These are phyloP conservation scores for Gymnopus androsaceus DNA, from an alignment of 1,284 basidiomycete species.

Conservation along the genomic window DNA sequence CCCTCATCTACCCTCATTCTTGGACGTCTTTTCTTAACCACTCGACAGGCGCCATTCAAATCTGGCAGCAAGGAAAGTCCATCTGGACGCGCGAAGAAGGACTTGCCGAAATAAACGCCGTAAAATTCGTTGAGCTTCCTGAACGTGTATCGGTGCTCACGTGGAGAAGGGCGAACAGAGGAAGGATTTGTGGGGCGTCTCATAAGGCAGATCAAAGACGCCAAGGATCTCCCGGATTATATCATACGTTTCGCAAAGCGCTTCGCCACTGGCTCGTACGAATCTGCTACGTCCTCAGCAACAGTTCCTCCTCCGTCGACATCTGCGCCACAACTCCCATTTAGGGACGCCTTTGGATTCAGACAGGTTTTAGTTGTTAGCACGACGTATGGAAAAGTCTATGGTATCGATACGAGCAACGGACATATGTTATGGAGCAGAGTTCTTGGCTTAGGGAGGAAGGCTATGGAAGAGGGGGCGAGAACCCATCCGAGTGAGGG, in stretches of 20 bases:
- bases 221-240: slow-evolving; percentile 76
- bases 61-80: slow-evolving; percentile 65
- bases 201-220: slow-evolving; percentile 61
- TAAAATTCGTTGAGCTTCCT: slow-evolving; percentile 79
- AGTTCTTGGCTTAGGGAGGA: slow-evolving; percentile 65
- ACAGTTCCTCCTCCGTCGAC: slow-evolving; percentile 24
- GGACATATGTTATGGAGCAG: slow-evolving; percentile 80
- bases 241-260: slow-evolving; percentile 67
- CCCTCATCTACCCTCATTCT: slow-evolving; percentile 42
- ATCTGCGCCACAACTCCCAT: slow-evolving; percentile 36
- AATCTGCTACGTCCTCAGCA: slow-evolving; percentile 45
- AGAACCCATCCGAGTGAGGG: slow-evolving; percentile 38
- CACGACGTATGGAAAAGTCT: slow-evolving; percentile 76
- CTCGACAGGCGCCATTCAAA: slow-evolving; percentile 78
- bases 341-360: slow-evolving; percentile 85
- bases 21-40: slow-evolving; percentile 63
- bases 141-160: slow-evolving; percentile 53
- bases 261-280: slow-evolving; percentile 74
- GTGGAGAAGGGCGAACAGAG: slow-evolving; percentile 37
- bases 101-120: slow-evolving; percentile 64
- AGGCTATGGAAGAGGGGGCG: slow-evolving; percentile 56
- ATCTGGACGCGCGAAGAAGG: slow-evolving; percentile 87
- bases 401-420: slow-evolving; percentile 79
- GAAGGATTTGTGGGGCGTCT: slow-evolving; percentile 64
- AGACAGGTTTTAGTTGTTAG: slow-evolving; percentile 81